These are phyloP conservation scores for Saksenaea oblongispora DNA, from an alignment of 371 early-diverging fungal genomes.

Conservation along the genomic window DNA sequence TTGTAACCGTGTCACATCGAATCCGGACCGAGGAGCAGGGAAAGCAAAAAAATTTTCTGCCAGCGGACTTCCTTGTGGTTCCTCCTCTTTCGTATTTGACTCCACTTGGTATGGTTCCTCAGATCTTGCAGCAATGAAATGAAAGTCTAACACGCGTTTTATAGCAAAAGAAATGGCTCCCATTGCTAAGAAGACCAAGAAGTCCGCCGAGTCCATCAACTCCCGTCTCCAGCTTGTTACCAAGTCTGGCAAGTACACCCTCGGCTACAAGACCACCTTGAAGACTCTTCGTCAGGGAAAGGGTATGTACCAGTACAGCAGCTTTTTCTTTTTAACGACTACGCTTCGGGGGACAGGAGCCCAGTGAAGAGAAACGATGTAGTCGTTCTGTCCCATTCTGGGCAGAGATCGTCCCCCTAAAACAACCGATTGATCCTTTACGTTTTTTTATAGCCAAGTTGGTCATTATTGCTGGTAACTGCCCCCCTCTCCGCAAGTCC, in stretches of 20 bases:
- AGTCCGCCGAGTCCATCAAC: conserved; percentile 94
- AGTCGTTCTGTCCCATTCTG: conserved; percentile 9
- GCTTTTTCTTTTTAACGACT: neutral
- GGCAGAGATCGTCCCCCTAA: conserved; percentile 50
- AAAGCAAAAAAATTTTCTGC: neutral
- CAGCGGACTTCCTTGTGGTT: neutral
- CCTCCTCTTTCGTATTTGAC: conserved; percentile 1
- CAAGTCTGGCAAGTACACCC: conserved; percentile 97
- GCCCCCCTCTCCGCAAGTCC: conserved; percentile 98
- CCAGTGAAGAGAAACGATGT: conserved; percentile 17
- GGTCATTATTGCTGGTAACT: conserved; percentile 97
- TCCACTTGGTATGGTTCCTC: neutral
- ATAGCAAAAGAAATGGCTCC: conserved; percentile 44
- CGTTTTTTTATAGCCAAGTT: conserved; percentile 81
- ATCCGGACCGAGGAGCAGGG: neutral
- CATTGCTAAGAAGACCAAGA: conserved; percentile 67
- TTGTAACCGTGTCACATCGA: neutral
- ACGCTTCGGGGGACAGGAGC: conserved; percentile 40
- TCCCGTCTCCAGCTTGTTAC: conserved; percentile 97
- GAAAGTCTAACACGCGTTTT: neutral
- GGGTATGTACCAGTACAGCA: conserved; percentile 58
- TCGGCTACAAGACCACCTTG: conserved; percentile 98
- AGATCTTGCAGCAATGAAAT: neutral
- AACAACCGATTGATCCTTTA: conserved; percentile 9
- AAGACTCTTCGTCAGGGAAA: conserved; percentile 97